Conservation (phyloP, 192 early-diverging fungal genomes). For the Coemansia sp. region DNA sequence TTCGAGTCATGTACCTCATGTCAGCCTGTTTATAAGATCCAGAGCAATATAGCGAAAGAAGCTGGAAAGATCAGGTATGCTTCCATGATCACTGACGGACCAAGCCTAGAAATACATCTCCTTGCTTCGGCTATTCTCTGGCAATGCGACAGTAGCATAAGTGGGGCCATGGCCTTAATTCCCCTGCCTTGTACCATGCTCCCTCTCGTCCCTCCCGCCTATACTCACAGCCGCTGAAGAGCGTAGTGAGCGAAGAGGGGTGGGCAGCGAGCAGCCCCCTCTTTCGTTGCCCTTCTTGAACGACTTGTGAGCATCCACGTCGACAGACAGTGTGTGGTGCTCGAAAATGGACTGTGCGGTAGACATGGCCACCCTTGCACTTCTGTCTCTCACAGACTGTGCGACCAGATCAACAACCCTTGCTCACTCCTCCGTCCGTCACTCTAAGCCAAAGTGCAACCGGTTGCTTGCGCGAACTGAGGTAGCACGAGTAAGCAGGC, state of each 20-base stretch:
- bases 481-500: neutral
- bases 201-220: neutral
- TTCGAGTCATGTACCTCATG: neutral
- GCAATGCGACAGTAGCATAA: neutral
- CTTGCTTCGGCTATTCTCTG: constrained; percentile 1
- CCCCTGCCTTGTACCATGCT: neutral
- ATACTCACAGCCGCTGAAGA: neutral
- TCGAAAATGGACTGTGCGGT: neutral
- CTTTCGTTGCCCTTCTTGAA: neutral
- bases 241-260: neutral
- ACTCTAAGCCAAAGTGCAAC: neutral
- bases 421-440: neutral
- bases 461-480: neutral
- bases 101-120: neutral
- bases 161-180: neutral
- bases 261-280: neutral
- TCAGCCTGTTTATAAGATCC: neutral
- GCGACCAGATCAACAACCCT: neutral
- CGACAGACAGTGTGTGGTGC: neutral
- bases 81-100: neutral
- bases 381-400: neutral
- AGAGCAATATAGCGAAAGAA: neutral
- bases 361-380: neutral
- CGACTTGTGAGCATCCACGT: neutral
- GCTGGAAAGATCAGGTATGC: neutral